These are phyloP conservation scores for Corniculantispora saksenae DNA, from an alignment of 2,329 filamentous ascomycete species.

Conservation along the genomic window DNA sequence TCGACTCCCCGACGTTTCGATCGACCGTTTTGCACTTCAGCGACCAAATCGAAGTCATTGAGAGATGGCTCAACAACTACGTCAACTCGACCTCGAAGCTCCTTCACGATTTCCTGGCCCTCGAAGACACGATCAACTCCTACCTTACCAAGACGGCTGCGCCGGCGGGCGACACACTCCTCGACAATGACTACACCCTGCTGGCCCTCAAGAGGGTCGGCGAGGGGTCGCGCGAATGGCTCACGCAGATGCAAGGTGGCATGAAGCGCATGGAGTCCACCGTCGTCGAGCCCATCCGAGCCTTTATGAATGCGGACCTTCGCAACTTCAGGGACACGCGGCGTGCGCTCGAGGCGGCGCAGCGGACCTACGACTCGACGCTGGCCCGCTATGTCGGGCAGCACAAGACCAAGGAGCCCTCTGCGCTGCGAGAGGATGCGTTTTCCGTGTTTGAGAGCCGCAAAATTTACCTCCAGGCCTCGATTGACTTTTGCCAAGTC, in stretches of 20 bases:
- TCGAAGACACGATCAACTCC: constrained; percentile 77
- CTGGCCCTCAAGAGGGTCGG: constrained; percentile 82
- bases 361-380: constrained; percentile 81
- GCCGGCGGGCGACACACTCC: constrained; percentile 75
- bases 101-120: constrained; percentile 63
- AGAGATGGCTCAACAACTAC: constrained; percentile 81
- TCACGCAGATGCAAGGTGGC: constrained; percentile 71
- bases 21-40: constrained; percentile 82
- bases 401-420: constrained; percentile 91
- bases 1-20: constrained; percentile 95
- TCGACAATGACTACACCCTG: constrained; percentile 94
- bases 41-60: constrained; percentile 88
- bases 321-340: constrained; percentile 84
- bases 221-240: constrained; percentile 86
- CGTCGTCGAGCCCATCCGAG: constrained; percentile 78
- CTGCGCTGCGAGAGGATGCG: constrained; percentile 87
- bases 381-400: constrained; percentile 81
- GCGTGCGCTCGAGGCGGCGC: constrained; percentile 72
- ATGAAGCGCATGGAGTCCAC: constrained; percentile 76
- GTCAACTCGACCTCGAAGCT: constrained; percentile 55
- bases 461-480: constrained; percentile 86
- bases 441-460: constrained; percentile 93
- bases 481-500: constrained; percentile 88
- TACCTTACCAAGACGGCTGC: constrained; percentile 79
- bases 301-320: constrained; percentile 77